Conservation (phyloP, 371 early-diverging fungal genomes). For the Mortierella polycephala region DNA sequence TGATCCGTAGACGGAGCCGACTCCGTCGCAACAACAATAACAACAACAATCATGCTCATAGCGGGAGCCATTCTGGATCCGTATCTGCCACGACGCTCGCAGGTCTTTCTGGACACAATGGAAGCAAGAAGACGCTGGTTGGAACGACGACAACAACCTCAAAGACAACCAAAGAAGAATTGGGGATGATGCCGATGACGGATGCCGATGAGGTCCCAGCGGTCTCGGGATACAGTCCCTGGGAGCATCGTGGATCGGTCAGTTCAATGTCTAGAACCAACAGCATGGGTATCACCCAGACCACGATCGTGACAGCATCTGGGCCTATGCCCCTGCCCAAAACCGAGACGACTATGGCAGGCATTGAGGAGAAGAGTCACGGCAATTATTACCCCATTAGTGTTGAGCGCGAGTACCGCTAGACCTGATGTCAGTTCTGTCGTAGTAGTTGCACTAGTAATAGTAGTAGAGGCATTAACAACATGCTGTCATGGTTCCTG, state of each 20-base stretch:
- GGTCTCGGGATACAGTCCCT: conserved; percentile 13
- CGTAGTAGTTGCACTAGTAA: no score
- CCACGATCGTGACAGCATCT: conserved; percentile 15
- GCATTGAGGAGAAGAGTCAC: conserved; percentile 9
- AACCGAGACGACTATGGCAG: background rate
- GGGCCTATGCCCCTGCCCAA: background rate
- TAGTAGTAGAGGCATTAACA: no score
- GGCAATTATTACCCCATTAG: conserved; percentile 15
- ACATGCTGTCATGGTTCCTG: no score
- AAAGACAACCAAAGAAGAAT: background rate
- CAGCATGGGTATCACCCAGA: conserved; percentile 10
- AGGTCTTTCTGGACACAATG: background rate
- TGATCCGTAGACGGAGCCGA: conserved; percentile 21
- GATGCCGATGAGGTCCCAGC: conserved; percentile 7
- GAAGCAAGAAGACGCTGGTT: background rate
- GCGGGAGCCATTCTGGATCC: background rate
- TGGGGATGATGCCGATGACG: background rate
- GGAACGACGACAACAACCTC: background rate
- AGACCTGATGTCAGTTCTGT: no score
- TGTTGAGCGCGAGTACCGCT: conserved; percentile 5
- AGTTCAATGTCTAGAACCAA: background rate
- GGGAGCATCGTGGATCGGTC: conserved; percentile 11
- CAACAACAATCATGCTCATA: background rate
- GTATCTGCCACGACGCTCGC: background rate
- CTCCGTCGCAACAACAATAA: conserved; percentile 7